A percentile compares a stretch with the other conserved stretches of the same genome.
Conservation (phyloP, 768 basidiomycete genomes). For the Pleurotus pulmonarius region DNA sequence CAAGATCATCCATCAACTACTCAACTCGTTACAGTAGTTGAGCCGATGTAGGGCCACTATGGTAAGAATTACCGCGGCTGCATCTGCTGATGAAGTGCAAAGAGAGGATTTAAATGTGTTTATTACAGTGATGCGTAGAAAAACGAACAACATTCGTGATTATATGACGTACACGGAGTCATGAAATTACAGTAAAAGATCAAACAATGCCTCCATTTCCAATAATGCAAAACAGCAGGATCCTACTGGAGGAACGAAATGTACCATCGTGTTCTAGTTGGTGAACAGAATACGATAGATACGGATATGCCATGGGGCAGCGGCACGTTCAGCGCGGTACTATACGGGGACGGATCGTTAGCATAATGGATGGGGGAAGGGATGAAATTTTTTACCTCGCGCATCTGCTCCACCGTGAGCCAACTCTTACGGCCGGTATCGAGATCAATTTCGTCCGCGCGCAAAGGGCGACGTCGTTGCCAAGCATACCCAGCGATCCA, state of each 20-base stretch:
- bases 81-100: too few relatives aligned
- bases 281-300: slow-evolving; percentile 37
- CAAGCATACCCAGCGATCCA: slow-evolving; percentile 33
- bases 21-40: too few relatives aligned
- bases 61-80: too few relatives aligned
- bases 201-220: not conserved
- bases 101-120: not conserved
- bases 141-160: not conserved
- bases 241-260: not conserved
- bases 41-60: too few relatives aligned
- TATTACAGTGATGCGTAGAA: not conserved
- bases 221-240: not conserved
- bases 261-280: slow-evolving; percentile 19
- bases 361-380: not conserved
- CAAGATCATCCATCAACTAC: too few relatives aligned
- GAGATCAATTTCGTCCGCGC: slow-evolving; percentile 36
- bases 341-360: slow-evolving; percentile 9
- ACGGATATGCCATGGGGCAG: slow-evolving; percentile 33
- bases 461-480: slow-evolving; percentile 36
- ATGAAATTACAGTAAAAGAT: not conserved
- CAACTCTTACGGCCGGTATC: slow-evolving; percentile 44
- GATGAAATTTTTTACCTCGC: slow-evolving; percentile 23
- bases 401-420: slow-evolving; percentile 43
- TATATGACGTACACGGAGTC: not conserved
- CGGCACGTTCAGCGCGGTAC: slow-evolving; percentile 34